Conservation (phyloP, 768 basidiomycete species). For the Cyclocybe cylindracea region DNA sequence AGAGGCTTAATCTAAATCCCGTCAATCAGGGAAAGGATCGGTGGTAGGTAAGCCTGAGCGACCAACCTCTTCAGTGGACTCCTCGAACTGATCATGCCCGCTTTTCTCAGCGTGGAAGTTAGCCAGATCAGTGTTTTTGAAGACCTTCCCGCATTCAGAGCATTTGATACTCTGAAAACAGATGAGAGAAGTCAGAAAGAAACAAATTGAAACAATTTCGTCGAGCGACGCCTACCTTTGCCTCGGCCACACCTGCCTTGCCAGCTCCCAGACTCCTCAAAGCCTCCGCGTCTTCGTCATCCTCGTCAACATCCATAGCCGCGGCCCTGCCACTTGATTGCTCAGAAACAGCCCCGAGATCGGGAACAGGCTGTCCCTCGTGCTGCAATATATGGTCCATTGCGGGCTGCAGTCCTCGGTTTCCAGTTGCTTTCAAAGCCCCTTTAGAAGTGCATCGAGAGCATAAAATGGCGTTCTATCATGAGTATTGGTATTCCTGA, state of each 20-base stretch:
- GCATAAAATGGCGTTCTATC: constrained; percentile 9
- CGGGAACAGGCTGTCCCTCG: constrained; percentile 74
- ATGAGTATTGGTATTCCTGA: background rate
- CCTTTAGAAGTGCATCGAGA: constrained; percentile 44
- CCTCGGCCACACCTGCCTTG: constrained; percentile 50
- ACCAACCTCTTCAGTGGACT: constrained; percentile 86
- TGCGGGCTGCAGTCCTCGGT: constrained; percentile 84
- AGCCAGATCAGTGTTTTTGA: constrained; percentile 83
- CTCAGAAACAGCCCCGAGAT: constrained; percentile 46
- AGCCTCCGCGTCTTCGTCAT: constrained; percentile 74
- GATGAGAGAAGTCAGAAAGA: background rate
- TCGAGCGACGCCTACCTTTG: constrained; percentile 48
- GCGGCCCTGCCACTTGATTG: constrained; percentile 24
- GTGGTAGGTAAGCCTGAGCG: background rate
- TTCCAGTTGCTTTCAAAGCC: constrained; percentile 84
- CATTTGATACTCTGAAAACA: constrained; percentile 75
- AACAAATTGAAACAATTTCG: background rate
- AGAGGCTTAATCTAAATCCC: constrained; percentile 74
- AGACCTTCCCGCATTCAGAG: constrained; percentile 81
- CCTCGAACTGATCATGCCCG: constrained; percentile 95
- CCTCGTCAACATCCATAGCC: constrained; percentile 61
- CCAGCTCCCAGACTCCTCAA: constrained; percentile 50
- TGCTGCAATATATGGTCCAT: constrained; percentile 90
- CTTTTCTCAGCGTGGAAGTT: constrained; percentile 94
- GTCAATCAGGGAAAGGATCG: background rate